These are phyloP conservation scores for Pythium brachiatum DNA, from an alignment of 352 stramenopile genomes.

Conservation along the genomic window DNA sequence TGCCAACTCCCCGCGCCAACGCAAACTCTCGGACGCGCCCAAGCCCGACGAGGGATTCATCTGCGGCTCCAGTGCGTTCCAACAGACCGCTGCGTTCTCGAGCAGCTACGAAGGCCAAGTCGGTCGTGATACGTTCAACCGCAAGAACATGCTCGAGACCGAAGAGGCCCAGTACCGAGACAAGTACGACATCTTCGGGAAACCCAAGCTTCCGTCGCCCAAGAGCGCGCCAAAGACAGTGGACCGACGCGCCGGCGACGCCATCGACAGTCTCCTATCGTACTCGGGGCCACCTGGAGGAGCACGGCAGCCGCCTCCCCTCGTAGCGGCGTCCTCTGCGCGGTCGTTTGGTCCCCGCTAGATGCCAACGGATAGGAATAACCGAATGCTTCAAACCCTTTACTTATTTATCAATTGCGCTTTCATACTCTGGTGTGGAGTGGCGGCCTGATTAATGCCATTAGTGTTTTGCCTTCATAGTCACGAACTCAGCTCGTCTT, in stretches of 20 bases:
- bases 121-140: conserved; percentile 41
- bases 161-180: conserved; percentile 53
- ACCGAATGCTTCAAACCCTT: background rate
- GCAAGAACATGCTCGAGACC: conserved; percentile 52
- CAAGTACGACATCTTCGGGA: conserved; percentile 62
- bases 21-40: conserved; percentile 2
- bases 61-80: conserved; percentile 52
- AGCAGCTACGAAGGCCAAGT: conserved; percentile 69
- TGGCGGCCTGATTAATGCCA: background rate
- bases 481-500: conserved; percentile 44
- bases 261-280: conserved; percentile 50
- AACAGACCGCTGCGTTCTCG: conserved; percentile 50
- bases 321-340: background rate
- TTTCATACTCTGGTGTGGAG: conserved; percentile 3
- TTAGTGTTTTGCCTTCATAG: background rate
- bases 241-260: conserved; percentile 29
- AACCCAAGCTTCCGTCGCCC: conserved; percentile 42
- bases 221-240: conserved; percentile 3
- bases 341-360: conserved; percentile 11
- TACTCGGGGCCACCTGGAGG: background rate
- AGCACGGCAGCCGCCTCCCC: conserved; percentile 20
- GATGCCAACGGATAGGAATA: background rate
- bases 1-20: conserved; percentile 23
- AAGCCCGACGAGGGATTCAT: conserved; percentile 50
- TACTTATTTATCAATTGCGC: background rate